phyloP scores from a whole-genome alignment of 768 basidiomycete species.

The Sarcodon aspratus region DNA sequence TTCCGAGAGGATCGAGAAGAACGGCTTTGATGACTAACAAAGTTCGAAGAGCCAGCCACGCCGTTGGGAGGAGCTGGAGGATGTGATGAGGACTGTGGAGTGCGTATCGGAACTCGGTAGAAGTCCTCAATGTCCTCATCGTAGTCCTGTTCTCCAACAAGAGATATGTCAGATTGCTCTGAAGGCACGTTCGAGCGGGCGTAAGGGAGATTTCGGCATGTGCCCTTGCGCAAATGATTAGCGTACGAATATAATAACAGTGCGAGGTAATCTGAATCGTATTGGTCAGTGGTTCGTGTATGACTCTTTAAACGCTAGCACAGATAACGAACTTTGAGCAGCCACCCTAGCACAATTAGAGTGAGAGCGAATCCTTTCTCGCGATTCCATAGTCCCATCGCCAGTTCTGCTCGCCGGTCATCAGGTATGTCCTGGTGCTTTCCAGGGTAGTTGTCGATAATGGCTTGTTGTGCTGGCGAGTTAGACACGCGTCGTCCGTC shows the following conservation, averaged over 20 bases:
- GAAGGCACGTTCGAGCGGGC: constrained; percentile 11
- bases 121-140: constrained; percentile 53
- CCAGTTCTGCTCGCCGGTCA: constrained; percentile 58
- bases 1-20: constrained; percentile 6
- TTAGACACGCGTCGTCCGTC: constrained; percentile 76
- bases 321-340: constrained; percentile 58
- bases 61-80: constrained; percentile 8
- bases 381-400: constrained; percentile 76
- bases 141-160: constrained; percentile 39
- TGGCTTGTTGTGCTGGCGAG: constrained; percentile 73
- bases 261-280: constrained; percentile 76
- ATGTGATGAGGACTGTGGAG: constrained; percentile 18
- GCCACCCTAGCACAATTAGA: constrained; percentile 77
- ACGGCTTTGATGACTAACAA: constrained; percentile 24
- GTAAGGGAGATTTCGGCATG: constrained; percentile 72
- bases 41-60: constrained; percentile 47
- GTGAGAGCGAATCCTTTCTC: constrained; percentile 77
- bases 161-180: constrained; percentile 17
- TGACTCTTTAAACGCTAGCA: background rate
- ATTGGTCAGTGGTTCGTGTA: background rate
- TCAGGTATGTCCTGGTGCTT: constrained; percentile 44
- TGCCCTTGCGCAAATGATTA: constrained; percentile 81
- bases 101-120: constrained; percentile 52
- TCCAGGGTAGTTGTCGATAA: constrained; percentile 56
- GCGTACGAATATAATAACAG: constrained; percentile 89